Base-by-base conservation (phyloP, 164 flowering plant species). In the Chloranthus sessilifolius region DNA sequence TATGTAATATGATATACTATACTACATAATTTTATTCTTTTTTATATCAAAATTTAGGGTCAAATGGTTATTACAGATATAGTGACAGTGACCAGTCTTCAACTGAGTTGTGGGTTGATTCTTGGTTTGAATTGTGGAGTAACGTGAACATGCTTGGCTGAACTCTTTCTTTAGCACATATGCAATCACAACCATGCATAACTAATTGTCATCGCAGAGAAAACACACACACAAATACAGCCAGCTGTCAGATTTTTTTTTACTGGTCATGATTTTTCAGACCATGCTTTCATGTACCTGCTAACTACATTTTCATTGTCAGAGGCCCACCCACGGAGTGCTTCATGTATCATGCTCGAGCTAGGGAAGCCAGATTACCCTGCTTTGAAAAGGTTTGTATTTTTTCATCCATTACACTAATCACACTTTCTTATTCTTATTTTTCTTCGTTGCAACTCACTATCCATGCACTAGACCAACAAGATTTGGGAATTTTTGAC, bases 251-350 rank as follows among this genome's bases (percentile, higher is more conserved):
- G 23, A 28, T 15, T 14, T 46, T 46, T 46, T 3, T 16, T 28
- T 2, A 4, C 6, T 41, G 25, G 6, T 3, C 26, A 53, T 38
- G 5, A 37, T 67, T 49, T 57, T 49, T 22, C 26, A 5, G 26
- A 12, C 8, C 4, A 43, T 34, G 17, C 10, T 14, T 19, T 19
- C 11, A 7, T 19, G 4, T 12, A 7, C 28, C 24, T 37, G n/a
- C 52, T 60, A 37, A 55, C 15, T 53, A 31, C n/a, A 38, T 19
- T 21, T 48, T 50, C 14, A 53, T 25, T 63, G 63, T 49, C 82
- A 89, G 95, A 47, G 99, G 99, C 57, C 99, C 99, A 19, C 83
- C 99, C 53, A 92, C 97, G 19, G 89, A 92, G 61, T 92, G 96
- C 56, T 82, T 84, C 54, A 22, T 92, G 46, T 86, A 78, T 64